These are phyloP conservation scores for Termitomyces sp. DNA, from an alignment of 768 basidiomycete species.

Conservation along the genomic window DNA sequence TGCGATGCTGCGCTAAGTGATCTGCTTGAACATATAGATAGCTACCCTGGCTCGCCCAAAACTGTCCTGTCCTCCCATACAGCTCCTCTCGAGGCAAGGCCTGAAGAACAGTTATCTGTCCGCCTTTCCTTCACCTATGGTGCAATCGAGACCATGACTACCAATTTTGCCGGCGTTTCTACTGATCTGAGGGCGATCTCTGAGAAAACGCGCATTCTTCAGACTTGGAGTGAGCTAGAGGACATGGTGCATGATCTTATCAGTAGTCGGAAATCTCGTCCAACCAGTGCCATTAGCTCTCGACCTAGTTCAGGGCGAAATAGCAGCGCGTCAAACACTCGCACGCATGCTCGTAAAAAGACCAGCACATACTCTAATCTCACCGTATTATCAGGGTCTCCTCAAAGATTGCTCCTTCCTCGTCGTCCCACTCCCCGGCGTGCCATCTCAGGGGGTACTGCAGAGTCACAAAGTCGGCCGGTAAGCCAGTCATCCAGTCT, in stretches of 20 bases:
- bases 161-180: conserved; percentile 36
- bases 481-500: conserved; percentile 56
- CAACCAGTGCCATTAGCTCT: conserved; percentile 61
- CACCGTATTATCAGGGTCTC: conserved; percentile 32
- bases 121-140: conserved; percentile 63
- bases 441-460: conserved; percentile 41
- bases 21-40: conserved; percentile 82
- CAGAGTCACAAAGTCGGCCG: conserved; percentile 43
- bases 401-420: conserved; percentile 44
- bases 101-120: conserved; percentile 64
- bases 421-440: conserved; percentile 44
- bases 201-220: conserved; percentile 65
- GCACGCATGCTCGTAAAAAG: conserved; percentile 25
- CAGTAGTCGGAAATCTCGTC: conserved; percentile 57
- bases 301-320: conserved; percentile 55
- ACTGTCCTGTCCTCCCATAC: conserved; percentile 48
- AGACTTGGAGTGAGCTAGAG: conserved; percentile 78
- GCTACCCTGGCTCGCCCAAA: conserved; percentile 63
- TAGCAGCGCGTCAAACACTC: conserved; percentile 45
- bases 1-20: conserved; percentile 83
- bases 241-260: conserved; percentile 77
- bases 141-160: conserved; percentile 44
- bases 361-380: conserved; percentile 35
- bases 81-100: conserved; percentile 37
- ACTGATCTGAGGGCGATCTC: conserved; percentile 58